Percentiles rank a stretch among this genome's conserved stretches.
Conservation (phyloP, 2,329 filamentous ascomycete species). For the Myrmaecium sp. region DNA sequence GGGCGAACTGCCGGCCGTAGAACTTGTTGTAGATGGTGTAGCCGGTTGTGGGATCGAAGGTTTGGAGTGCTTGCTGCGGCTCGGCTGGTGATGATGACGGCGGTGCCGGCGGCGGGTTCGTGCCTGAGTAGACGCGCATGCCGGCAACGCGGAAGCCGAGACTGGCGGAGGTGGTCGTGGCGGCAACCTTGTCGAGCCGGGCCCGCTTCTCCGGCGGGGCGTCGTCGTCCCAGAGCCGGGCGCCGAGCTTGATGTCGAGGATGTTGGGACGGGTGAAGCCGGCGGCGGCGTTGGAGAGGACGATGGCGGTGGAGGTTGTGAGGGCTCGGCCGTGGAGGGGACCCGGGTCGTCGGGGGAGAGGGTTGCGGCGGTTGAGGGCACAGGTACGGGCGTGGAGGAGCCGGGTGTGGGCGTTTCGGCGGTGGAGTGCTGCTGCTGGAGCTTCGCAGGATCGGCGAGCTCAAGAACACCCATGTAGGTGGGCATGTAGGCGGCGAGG, state of each 20-base stretch:
- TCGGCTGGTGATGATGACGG: neutral
- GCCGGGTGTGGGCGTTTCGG: constrained; percentile 5
- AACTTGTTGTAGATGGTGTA: constrained; percentile 48
- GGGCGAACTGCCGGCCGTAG: constrained; percentile 43
- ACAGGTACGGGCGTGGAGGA: constrained; percentile 6
- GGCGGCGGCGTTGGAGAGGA: constrained; percentile 67
- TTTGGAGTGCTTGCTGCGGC: constrained; percentile 9
- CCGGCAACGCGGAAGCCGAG: constrained; percentile 49
- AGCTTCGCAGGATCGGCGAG: constrained; percentile 36
- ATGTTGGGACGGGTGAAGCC: constrained; percentile 79
- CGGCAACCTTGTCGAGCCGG: constrained; percentile 41
- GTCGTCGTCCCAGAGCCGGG: constrained; percentile 66
- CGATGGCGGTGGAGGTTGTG: constrained; percentile 61
- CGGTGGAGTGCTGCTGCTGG: constrained; percentile 17
- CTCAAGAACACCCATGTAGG: constrained; percentile 63
- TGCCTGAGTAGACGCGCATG: constrained; percentile 41
- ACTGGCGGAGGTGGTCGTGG: constrained; percentile 40
- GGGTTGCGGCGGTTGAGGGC: constrained; percentile 9
- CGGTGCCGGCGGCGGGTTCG: constrained; percentile 13
- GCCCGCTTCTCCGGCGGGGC: constrained; percentile 40
- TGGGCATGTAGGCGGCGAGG: constrained; percentile 67
- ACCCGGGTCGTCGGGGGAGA: constrained; percentile 10
- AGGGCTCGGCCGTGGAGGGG: constrained; percentile 44
- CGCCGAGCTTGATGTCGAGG: constrained; percentile 81
- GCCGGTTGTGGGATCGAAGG: constrained; percentile 30